phyloP scores from a whole-genome alignment of 139 green algal genomes.

The Spirogloea muscicola region DNA sequence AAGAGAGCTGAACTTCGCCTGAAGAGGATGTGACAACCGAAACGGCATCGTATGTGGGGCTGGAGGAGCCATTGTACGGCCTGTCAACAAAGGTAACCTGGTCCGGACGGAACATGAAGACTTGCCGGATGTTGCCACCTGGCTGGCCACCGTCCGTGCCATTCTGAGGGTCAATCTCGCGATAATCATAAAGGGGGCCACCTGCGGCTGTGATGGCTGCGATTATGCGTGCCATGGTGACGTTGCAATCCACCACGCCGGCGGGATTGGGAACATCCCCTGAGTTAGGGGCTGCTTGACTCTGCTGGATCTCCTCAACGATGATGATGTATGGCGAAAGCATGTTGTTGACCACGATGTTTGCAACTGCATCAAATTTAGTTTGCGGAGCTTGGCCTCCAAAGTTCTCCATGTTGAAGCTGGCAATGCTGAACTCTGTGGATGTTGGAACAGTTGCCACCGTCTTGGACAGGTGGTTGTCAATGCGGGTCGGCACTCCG shows the following conservation, averaged over 20 bases:
- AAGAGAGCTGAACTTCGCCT: neutral
- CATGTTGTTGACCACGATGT: constrained; percentile 13
- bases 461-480: neutral
- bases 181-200: neutral
- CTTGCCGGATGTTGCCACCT: constrained; percentile 5
- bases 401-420: constrained; percentile 12
- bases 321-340: neutral
- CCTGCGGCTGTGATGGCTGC: neutral
- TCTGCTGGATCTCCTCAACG: constrained; percentile 10
- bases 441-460: neutral
- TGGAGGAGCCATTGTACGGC: neutral
- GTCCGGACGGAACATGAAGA: constrained; percentile 2
- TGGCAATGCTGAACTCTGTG: constrained; percentile 10
- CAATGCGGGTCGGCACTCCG: neutral
- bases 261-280: too few species aligned
- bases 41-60: neutral
- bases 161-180: neutral
- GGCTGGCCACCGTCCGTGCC: neutral
- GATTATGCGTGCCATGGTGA: too few species aligned
- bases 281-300: too few species aligned
- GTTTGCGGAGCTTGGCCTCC: neutral
- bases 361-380: neutral
- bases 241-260: neutral
- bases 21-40: neutral
- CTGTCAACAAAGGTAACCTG: neutral